Percentiles rank a stretch among this genome's conserved stretches.
Conservation (phyloP, 805 yeast genomes). For the Hanseniaspora clermontiae region DNA sequence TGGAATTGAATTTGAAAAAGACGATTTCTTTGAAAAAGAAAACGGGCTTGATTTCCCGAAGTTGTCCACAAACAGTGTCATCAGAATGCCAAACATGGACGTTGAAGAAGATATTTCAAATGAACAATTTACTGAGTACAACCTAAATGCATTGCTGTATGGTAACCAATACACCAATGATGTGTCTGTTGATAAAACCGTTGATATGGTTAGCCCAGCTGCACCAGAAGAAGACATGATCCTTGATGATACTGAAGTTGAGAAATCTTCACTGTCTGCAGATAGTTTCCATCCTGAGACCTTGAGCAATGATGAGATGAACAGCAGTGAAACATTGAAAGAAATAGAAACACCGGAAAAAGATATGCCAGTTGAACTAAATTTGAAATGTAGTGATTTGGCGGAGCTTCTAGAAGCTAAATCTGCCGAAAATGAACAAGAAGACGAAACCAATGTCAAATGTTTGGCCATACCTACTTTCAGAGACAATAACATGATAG, state of each 20-base stretch:
- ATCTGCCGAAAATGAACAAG: background rate
- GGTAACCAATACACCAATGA: background rate
- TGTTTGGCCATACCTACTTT: conserved; percentile 9
- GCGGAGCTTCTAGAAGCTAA: background rate
- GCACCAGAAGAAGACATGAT: background rate
- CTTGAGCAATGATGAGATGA: background rate
- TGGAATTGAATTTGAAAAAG: background rate
- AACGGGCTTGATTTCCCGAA: background rate
- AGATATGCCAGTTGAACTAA: background rate
- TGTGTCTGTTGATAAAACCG: background rate
- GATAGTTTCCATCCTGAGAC: background rate
- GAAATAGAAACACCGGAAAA: background rate
- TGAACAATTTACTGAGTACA: background rate
- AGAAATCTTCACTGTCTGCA: background rate
- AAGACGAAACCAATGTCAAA: background rate
- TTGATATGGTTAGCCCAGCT: background rate
- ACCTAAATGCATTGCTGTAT: background rate
- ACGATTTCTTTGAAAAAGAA: background rate
- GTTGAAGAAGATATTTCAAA: background rate
- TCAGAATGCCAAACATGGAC: background rate
- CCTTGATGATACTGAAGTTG: background rate
- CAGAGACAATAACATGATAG: background rate
- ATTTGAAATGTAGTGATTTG: background rate
- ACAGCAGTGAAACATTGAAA: background rate
- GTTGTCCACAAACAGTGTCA: background rate